Evolutionary conservation across 257 asterid species (phyloP).

Genomic region (Solanum virginianum): DNA sequence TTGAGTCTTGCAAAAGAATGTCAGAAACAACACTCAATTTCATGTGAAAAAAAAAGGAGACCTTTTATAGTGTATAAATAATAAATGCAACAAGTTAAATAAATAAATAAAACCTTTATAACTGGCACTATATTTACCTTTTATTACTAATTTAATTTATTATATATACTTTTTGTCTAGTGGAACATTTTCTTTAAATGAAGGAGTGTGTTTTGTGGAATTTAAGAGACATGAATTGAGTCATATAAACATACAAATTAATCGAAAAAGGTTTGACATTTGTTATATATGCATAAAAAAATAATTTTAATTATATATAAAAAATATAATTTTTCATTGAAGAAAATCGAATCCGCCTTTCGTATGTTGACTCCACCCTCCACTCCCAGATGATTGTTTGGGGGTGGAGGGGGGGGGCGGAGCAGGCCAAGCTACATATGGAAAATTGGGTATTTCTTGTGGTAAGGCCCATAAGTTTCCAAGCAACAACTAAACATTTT

Average conservation of each 20-base stretch:
- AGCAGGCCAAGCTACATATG: background rate
- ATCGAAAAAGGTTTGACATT: no score
- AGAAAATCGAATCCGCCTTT: no score
- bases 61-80: background rate
- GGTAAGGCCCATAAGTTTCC: background rate
- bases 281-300: no score
- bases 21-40: background rate
- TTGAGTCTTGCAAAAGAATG: background rate
- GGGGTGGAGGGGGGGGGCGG: no score
- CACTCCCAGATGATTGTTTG: no score
- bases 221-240: background rate
- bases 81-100: background rate
- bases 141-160: background rate
- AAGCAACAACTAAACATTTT: background rate
- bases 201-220: background rate
- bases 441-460: background rate
- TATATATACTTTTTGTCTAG: background rate
- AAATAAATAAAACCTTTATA: background rate
- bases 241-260: background rate
- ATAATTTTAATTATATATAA: no score
- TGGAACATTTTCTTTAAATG: background rate
- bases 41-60: background rate
- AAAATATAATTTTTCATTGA: no score
- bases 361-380: no score
- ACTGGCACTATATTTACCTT: background rate